Base-by-base conservation (phyloP, 345 rosid species). In the Triadica sebifera region DNA sequence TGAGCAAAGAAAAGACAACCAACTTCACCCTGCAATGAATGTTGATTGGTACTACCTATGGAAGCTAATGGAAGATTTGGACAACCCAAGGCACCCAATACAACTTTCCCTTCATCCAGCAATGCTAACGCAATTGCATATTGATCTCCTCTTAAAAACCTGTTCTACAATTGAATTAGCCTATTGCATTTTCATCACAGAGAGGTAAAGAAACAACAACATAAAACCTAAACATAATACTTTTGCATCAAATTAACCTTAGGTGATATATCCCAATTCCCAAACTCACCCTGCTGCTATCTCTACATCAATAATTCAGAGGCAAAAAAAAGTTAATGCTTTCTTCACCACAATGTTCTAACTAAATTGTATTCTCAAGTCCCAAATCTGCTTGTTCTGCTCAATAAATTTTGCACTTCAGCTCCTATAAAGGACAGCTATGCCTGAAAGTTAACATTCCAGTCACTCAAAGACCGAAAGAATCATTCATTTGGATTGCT, bases 121-220 rank as follows among this genome's bases (percentile, higher is more conserved):
- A 95, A 78, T 38, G 87, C 99, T 67, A 93, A 77, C 16, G 99
- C 99, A 79, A 95, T 87, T 67, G 94, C 99, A 65, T 95, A 95
- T 73, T 95, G 98, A 79, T 83, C 97, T 75, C 98, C 98, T 78
- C 98, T 88, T 67, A 95, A 52, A 84, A 95, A 93, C 77, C 98
- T 95, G 78, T 37, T 22, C 6, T 15, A 73, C 24, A 62, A 58
- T 51, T n/a, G 9, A 46, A 51, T 49, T 66, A 65, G 64, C 70
- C 53, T 19, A 12, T 10, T 20, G 29, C 46, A 67, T 29, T 37
- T 39, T 29, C 41, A 13, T 52, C 61, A 46, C n/a, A 12, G 74
- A 11, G 67, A 59, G 53, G 37, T 45, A 46, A 56, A 64, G 45
- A 56, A 11, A 25, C 24, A 38, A 24, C 45, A 1, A 67, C 52